A percentile compares a stretch with the other conserved stretches of the same genome.
Conservation (phyloP, 805 yeast species). For the Wickerhamiella siamensis region DNA sequence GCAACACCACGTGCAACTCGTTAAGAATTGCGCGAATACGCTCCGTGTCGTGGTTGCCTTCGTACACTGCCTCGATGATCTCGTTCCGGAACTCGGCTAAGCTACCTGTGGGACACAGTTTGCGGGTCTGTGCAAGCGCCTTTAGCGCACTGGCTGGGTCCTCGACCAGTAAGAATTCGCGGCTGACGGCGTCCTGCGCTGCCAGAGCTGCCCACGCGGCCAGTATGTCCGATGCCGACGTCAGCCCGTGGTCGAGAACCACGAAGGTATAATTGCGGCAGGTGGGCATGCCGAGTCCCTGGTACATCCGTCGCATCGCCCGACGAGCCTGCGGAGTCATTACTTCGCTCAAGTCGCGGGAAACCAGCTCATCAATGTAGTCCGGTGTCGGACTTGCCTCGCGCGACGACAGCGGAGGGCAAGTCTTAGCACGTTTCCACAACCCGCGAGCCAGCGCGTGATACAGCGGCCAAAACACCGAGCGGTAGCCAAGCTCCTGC, state of each 20-base stretch:
- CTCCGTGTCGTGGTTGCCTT: not conserved
- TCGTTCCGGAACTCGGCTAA: not conserved
- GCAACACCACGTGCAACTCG: not conserved
- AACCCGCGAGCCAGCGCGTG: not conserved
- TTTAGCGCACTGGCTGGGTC: not conserved
- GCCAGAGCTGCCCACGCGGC: not conserved
- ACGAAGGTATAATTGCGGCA: not conserved
- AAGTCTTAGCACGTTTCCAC: not conserved
- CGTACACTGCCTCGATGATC: not conserved
- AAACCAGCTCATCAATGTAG: not conserved
- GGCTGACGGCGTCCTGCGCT: not conserved
- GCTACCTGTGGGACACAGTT: not conserved
- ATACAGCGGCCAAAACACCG: not conserved
- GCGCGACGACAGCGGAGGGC: not conserved
- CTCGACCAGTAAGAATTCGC: not conserved
- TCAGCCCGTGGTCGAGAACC: not conserved
- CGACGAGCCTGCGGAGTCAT: not conserved
- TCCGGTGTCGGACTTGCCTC: not conserved
- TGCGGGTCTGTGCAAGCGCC: not conserved
- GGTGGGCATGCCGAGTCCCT: not conserved
- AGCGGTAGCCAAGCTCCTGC: not conserved
- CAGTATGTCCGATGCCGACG: not conserved
- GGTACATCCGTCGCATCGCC: not conserved
- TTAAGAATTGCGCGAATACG: not conserved
- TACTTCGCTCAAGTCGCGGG: not conserved